Evolutionary conservation across 192 early-diverging fungal species (phyloP).

Genomic region (Polychytrium aggregatum): DNA sequence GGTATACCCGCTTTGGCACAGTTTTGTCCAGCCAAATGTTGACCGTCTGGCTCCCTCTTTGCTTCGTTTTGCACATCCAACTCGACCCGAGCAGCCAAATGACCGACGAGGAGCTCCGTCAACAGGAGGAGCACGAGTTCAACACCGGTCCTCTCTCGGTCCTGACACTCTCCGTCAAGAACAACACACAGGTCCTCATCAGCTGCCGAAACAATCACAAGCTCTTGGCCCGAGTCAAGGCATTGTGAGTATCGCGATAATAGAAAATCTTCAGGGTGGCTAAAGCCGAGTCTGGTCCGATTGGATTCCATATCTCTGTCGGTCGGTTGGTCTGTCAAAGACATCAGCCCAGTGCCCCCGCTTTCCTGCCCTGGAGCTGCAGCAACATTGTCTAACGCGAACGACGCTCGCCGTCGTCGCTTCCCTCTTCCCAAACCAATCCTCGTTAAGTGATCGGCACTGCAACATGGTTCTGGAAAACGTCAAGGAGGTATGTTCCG

Average conservation of each 20-base stretch:
- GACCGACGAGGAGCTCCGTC: constrained; percentile 83
- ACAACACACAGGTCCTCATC: constrained; percentile 93
- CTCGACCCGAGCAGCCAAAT: no score
- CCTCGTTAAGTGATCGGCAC: constrained; percentile 67
- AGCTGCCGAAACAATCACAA: constrained; percentile 95
- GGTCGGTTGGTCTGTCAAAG: not conserved
- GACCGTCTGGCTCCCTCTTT: no score
- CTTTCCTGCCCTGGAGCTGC: no score
- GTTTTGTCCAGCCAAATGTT: no score
- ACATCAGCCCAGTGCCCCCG: not conserved
- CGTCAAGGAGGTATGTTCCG: constrained; percentile 74
- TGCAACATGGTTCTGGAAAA: constrained; percentile 99
- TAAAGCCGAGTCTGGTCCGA: no score
- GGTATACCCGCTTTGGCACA: no score
- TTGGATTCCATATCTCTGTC: no score
- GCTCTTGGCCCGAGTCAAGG: constrained; percentile 93
- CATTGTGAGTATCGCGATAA: constrained; percentile 52
- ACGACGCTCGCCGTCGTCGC: no score
- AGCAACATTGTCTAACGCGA: no score
- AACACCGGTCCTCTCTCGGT: constrained; percentile 95
- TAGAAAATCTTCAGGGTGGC: no score
- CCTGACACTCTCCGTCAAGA: constrained; percentile 81
- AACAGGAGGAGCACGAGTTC: constrained; percentile 89
- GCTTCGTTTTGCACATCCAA: no score
- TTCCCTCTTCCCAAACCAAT: no score